Percentiles rank a stretch among this genome's conserved stretches.
Evolutionary conservation across 2,329 filamentous ascomycete genomes (phyloP).

Genomic region (Paracoccidioides brasiliensis): DNA sequence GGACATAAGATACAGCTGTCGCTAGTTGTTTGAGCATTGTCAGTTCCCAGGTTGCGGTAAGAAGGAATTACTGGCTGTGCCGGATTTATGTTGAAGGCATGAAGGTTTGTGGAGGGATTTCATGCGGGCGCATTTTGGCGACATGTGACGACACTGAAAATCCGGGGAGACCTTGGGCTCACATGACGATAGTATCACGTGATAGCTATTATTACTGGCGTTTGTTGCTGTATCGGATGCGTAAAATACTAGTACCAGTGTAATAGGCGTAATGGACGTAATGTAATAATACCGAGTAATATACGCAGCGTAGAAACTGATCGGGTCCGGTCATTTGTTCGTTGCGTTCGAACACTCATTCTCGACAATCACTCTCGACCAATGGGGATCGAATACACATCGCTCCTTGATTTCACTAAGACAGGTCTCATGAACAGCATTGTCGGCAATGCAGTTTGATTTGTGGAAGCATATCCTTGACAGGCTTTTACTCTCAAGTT

Average conservation of each 20-base stretch:
- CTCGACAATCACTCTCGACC: too few relatives aligned
- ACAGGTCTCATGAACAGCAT: not conserved
- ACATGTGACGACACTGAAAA: not conserved
- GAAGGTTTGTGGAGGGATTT: not conserved
- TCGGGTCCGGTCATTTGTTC: too few relatives aligned
- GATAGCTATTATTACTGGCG: not conserved
- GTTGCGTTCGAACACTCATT: too few relatives aligned
- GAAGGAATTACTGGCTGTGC: not conserved
- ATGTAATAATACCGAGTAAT: not conserved
- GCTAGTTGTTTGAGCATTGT: not conserved
- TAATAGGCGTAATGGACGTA: not conserved
- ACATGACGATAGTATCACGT: not conserved
- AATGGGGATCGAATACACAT: not conserved
- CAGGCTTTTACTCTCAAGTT: not conserved
- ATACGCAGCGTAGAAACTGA: not conserved
- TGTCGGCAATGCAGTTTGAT: not conserved
- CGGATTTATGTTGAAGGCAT: not conserved
- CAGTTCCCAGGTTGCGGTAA: not conserved
- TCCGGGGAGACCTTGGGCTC: not conserved
- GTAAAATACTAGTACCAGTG: not conserved
- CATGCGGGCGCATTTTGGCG: too few relatives aligned
- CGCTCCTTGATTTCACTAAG: not conserved
- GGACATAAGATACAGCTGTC: not conserved
- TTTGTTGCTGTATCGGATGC: not conserved
- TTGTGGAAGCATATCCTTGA: not conserved